Conservation (phyloP, 192 early-diverging fungal species). For the Helicostylum pulchrum region DNA sequence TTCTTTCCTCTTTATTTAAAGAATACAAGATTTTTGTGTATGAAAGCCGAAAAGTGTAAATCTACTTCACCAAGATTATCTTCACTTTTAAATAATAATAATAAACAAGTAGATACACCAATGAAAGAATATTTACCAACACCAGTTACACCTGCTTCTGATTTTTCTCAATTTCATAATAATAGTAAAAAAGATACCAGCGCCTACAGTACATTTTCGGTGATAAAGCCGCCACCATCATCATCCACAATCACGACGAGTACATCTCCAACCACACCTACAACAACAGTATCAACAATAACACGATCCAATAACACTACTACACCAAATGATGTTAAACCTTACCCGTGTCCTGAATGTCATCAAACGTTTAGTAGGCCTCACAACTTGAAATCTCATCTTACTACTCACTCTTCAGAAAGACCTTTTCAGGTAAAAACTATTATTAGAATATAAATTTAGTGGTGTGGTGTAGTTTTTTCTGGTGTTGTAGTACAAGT, state of each 20-base stretch:
- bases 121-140: slow-evolving; percentile 24
- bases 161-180: slow-evolving; percentile 13
- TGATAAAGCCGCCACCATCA: slow-evolving; percentile 4
- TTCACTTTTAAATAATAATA: slow-evolving; percentile 9
- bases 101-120: slow-evolving; percentile 10
- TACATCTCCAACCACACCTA: not conserved
- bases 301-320: not conserved
- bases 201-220: slow-evolving; percentile 12
- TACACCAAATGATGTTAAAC: slow-evolving; percentile 1
- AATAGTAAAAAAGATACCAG: slow-evolving; percentile 15
- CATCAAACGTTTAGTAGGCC: slow-evolving; percentile 30
- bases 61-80: slow-evolving; percentile 6
- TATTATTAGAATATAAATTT: too few relatives aligned
- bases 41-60: slow-evolving; percentile 5
- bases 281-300: not conserved
- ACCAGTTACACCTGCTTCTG: slow-evolving; percentile 19
- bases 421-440: slow-evolving; percentile 29
- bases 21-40: too few relatives aligned
- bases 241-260: not conserved
- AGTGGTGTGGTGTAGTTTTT: too few relatives aligned
- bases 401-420: slow-evolving; percentile 30
- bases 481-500: too few relatives aligned
- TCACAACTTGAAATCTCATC: slow-evolving; percentile 35
- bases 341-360: slow-evolving; percentile 27
- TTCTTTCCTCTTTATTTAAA: not conserved